Base-by-base conservation (phyloP, 2,329 filamentous ascomycete species). In the Pyrenochaeta sp. region DNA sequence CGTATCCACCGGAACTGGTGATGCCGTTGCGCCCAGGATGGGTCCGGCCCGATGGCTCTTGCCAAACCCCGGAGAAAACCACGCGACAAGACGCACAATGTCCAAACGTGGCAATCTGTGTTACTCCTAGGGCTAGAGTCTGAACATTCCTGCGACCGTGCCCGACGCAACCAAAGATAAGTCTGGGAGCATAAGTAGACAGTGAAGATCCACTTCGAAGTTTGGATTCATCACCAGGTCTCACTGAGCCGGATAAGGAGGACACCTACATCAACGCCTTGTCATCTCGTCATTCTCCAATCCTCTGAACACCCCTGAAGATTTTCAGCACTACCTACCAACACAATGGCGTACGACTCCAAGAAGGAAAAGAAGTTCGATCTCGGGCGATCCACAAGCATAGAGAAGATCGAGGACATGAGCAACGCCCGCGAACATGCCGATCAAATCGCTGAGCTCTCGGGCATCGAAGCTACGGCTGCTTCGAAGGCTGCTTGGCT, bases 401-500 rank as follows among this genome's bases (percentile, higher is more conserved):
- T 53, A 52, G n/a, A 54, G 53, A 61, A 68, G 46, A 69, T 72
- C 45, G 70, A 72, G 39, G 63, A 71, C 19, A 52, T 69, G 45
- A 55, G 64, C 9, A 63, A 56, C 22, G 59, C 52, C 4, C 46
- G 53, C 32, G 62, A 64, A 39, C 53, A 67, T 45, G 58, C 63
- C 19, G 61, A 65, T n/a, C 51, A 65, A 5, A 54, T 72, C 24
- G 58, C 60, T 12, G 56, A 72, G 32, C 66, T 72, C 34, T 70
- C 66, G n/a, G 62, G 57, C 22, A 71, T 71, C 30, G 69, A 72
- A 49, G 64, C 67, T 28, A 67, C 65, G 24, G 69, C 69, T 2
- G 69, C 69, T 19, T 71, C 68, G 9, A 70, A 64, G 53, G 67
- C 69, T 47, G 69, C 70, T 36, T 71, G 70, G 70, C 54, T 72